These are phyloP conservation scores for Sugiyamaella xylanicola DNA, from an alignment of 1,139 yeast species.

Conservation along the genomic window DNA sequence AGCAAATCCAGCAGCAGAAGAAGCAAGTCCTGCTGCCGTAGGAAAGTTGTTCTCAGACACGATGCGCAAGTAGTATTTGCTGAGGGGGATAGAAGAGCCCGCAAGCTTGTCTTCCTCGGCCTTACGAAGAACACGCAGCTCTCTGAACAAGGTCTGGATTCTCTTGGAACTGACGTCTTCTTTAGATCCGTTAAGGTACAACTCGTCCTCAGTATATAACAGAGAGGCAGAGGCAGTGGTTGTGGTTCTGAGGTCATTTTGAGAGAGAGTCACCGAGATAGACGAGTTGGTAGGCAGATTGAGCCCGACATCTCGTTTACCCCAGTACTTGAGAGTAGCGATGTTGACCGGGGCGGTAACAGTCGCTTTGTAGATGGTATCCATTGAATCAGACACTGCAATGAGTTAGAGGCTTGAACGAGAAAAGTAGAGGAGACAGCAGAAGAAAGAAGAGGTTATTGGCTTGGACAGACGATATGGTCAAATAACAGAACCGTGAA, in stretches of 20 bases:
- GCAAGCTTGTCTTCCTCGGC: slow-evolving; percentile 48
- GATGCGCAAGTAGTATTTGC: slow-evolving; percentile 70
- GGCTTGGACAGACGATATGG: neutral
- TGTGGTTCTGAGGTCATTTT: slow-evolving; percentile 83
- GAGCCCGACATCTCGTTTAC: slow-evolving; percentile 83
- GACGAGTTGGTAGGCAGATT: slow-evolving; percentile 95
- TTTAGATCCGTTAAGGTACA: slow-evolving; percentile 77
- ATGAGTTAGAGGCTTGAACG: neutral
- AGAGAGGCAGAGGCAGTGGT: slow-evolving; percentile 80
- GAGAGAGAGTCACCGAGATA: slow-evolving; percentile 89
- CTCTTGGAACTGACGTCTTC: slow-evolving; percentile 64
- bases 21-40: slow-evolving; percentile 97
- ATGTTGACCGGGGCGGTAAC: slow-evolving; percentile 97
- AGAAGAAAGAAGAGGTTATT: neutral
- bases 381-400: slow-evolving; percentile 10
- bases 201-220: slow-evolving; percentile 60
- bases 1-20: slow-evolving; percentile 98
- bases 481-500: no score
- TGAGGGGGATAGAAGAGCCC: slow-evolving; percentile 59
- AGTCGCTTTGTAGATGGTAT: slow-evolving; percentile 61
- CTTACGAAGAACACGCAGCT: slow-evolving; percentile 67
- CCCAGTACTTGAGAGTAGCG: slow-evolving; percentile 98
- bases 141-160: slow-evolving; percentile 76
- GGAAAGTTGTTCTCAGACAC: slow-evolving; percentile 97
- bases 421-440: neutral